phyloP scores from a whole-genome alignment of 2,329 filamentous ascomycete species.

The Biscogniauxia marginata region DNA sequence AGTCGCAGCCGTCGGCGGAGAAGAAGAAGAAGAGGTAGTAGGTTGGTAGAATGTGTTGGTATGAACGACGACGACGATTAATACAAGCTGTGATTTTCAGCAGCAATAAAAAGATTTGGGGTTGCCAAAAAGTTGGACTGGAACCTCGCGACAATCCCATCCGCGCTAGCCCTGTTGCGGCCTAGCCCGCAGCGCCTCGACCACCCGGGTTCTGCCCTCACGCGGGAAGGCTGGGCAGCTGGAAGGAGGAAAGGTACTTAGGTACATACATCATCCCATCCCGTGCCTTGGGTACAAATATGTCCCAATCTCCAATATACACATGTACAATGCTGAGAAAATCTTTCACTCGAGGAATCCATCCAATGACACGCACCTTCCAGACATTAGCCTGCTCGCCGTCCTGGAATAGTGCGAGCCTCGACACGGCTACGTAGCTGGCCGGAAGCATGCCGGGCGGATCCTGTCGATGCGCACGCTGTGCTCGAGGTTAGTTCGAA shows the following conservation, averaged over 20 bases:
- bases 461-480: neutral
- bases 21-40: neutral
- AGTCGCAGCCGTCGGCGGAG: neutral
- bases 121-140: conserved; percentile 1
- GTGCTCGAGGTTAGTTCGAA: no score
- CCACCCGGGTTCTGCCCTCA: neutral
- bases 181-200: neutral
- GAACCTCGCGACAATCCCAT: conserved; percentile 5
- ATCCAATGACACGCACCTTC: no score
- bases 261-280: neutral
- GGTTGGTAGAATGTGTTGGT: neutral
- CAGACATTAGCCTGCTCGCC: no score
- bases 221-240: neutral
- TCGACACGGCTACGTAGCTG: neutral
- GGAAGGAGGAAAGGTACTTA: neutral
- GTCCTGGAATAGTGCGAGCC: no score
- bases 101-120: conserved; percentile 7
- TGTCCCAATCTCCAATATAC: neutral
- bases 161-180: neutral
- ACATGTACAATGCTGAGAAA: neutral
- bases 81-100: conserved; percentile 1
- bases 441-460: neutral
- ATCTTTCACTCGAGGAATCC: no score
- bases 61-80: neutral
- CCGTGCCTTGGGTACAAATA: no score